A percentile compares a stretch with the other conserved stretches of the same genome.
Evolutionary conservation across 2,329 filamentous ascomycete genomes (phyloP).

Genomic region (Alternaria arborescens): DNA sequence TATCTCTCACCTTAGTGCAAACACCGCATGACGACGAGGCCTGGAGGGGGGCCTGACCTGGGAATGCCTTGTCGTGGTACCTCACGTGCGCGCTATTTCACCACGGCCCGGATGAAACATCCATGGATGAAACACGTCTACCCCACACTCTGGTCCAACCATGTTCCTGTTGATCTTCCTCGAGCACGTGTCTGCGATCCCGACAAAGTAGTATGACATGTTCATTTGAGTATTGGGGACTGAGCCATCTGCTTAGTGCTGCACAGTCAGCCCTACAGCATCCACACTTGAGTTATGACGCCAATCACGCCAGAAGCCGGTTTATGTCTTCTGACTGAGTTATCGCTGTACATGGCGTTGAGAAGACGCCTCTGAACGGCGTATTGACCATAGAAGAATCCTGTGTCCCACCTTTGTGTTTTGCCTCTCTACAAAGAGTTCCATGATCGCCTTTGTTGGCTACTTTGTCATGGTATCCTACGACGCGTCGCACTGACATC

Average conservation of each 20-base stretch:
- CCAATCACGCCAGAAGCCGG: background rate
- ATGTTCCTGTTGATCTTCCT: background rate
- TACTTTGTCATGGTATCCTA: background rate
- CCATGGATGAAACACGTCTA: background rate
- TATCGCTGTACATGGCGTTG: background rate
- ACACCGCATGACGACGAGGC: background rate
- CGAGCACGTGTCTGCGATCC: background rate
- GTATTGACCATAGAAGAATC: background rate
- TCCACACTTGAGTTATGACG: background rate
- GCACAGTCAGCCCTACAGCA: background rate
- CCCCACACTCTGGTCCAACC: constrained; percentile 1
- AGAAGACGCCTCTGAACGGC: background rate
- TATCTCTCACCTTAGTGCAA: background rate
- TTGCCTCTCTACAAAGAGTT: background rate
- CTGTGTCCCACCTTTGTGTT: background rate
- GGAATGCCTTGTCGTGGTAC: background rate
- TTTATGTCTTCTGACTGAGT: background rate
- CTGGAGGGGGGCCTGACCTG: background rate
- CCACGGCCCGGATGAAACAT: background rate
- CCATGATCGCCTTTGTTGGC: background rate
- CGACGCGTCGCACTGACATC: background rate
- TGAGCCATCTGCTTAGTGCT: background rate
- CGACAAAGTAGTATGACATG: background rate
- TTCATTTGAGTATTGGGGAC: background rate
- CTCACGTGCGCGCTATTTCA: constrained; percentile 2